Conservation (phyloP, 306 rosid genomes). For the Prunus fruticosa region DNA sequence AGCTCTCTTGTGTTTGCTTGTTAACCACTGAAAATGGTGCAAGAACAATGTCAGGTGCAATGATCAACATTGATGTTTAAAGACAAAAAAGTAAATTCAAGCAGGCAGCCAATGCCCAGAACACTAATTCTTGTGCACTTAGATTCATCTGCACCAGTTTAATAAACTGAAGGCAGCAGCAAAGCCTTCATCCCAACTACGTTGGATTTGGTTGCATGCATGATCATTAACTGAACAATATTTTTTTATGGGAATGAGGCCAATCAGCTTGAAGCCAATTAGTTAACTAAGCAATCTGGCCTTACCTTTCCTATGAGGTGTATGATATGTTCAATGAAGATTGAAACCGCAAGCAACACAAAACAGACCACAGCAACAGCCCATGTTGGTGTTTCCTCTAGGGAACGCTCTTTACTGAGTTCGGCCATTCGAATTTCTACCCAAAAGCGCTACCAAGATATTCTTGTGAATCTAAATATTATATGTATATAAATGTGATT, state of each 20-base stretch:
- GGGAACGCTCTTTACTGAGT: constrained; percentile 25
- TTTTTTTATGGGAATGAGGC: no score
- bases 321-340: constrained; percentile 51
- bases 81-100: no score
- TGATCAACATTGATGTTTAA: neutral
- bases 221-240: neutral
- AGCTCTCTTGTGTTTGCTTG: constrained; percentile 46
- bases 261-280: neutral
- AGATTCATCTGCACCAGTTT: no score
- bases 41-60: neutral
- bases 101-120: no score
- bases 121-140: no score
- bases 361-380: constrained; percentile 69
- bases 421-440: neutral
- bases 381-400: constrained; percentile 71
- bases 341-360: constrained; percentile 52
- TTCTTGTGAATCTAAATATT: neutral
- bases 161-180: no score
- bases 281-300: neutral
- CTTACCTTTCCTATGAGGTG: constrained; percentile 49
- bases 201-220: neutral
- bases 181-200: neutral
- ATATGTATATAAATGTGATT: neutral
- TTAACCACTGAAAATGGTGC: constrained; percentile 40
- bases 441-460: neutral